Evolutionary conservation across 345 rosid species (phyloP).

Genomic region (Syzygium aromaticum): DNA sequence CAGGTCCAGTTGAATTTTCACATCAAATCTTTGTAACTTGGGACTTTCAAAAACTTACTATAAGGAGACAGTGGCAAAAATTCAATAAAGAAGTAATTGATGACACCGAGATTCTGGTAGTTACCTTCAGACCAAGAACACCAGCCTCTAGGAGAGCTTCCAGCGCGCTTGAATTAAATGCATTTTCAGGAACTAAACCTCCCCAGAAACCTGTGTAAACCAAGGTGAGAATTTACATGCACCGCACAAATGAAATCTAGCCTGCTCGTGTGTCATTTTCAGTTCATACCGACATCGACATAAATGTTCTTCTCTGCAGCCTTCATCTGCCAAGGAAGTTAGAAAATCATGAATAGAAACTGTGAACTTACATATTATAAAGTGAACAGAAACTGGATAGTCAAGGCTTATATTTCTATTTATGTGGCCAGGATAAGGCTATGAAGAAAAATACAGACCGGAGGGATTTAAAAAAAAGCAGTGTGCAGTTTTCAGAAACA

Average conservation of each 20-base stretch:
- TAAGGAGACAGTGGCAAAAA: neutral
- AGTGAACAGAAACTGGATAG: neutral
- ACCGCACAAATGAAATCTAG: neutral
- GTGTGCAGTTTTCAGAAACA: neutral
- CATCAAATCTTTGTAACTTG: neutral
- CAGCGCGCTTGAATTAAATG: constrained; percentile 56
- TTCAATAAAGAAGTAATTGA: neutral
- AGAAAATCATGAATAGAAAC: neutral
- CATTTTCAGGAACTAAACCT: constrained; percentile 92
- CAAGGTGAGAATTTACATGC: neutral
- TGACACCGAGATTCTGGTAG: neutral
- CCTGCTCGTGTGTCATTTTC: constrained; percentile 6
- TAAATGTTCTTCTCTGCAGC: constrained; percentile 72
- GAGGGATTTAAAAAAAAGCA: neutral
- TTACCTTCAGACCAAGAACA: constrained; percentile 92
- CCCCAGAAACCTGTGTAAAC: constrained; percentile 85
- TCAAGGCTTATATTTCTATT: neutral
- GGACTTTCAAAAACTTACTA: neutral
- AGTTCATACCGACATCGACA: constrained; percentile 76
- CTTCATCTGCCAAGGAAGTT: constrained; percentile 33
- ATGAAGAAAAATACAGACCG: neutral
- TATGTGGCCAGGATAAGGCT: neutral
- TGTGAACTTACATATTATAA: neutral
- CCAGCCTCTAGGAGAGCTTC: constrained; percentile 75
- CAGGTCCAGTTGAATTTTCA: neutral